These are phyloP conservation scores for Xylariales sp. DNA, from an alignment of 2,329 filamentous ascomycete genomes.

Conservation along the genomic window DNA sequence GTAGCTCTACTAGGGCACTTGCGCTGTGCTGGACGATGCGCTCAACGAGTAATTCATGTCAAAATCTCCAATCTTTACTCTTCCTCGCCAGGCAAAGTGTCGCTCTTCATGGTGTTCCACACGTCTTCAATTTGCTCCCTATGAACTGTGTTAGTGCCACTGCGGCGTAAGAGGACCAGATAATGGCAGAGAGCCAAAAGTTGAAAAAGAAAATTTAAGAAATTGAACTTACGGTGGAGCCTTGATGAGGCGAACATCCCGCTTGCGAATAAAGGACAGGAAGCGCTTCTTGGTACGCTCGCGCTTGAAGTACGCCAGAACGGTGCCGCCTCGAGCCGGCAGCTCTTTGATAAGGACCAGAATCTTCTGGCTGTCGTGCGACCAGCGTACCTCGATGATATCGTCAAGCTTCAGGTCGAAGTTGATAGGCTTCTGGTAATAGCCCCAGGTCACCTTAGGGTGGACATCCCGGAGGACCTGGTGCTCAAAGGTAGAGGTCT, in stretches of 20 bases:
- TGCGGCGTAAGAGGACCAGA: not conserved
- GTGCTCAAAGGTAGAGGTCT: constrained; percentile 43
- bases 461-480: constrained; percentile 44
- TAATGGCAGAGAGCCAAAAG: not conserved
- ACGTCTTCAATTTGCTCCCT: constrained; percentile 19
- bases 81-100: constrained; percentile 18
- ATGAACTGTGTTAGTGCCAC: constrained; percentile 2
- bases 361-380: constrained; percentile 35
- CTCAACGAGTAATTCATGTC: no score
- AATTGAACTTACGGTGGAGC: constrained; percentile 31
- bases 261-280: constrained; percentile 39
- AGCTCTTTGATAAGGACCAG: constrained; percentile 34
- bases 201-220: not conserved
- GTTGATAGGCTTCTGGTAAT: constrained; percentile 45
- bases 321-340: constrained; percentile 37
- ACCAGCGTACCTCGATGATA: constrained; percentile 40
- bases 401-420: constrained; percentile 45
- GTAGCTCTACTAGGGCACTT: no score
- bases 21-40: no score
- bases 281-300: constrained; percentile 49
- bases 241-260: constrained; percentile 36
- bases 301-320: constrained; percentile 49
- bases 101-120: constrained; percentile 23
- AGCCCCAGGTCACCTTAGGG: constrained; percentile 40
- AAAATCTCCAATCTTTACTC: no score